Percentiles rank a stretch among this genome's conserved stretches.
phyloP scores from a whole-genome alignment of 1,139 yeast genomes.

The Pichiaceae sp. region DNA sequence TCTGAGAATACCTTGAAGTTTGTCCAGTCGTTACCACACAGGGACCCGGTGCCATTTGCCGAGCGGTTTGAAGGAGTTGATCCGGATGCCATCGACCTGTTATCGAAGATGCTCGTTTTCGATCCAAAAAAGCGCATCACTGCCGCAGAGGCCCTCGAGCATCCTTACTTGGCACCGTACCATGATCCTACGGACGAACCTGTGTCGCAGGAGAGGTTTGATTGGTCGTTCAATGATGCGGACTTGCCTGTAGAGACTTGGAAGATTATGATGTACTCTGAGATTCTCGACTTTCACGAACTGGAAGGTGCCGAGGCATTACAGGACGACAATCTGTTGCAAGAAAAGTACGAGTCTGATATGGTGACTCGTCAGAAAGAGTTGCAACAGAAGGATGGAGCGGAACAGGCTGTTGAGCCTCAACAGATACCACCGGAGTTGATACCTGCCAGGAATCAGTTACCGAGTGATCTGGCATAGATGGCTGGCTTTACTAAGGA shows the following conservation, averaged over 20 bases:
- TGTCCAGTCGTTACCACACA: slow-evolving; percentile 86
- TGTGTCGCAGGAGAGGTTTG: slow-evolving; percentile 83
- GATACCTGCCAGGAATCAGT: not conserved
- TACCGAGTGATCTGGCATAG: not conserved
- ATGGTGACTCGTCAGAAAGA: slow-evolving; percentile 20
- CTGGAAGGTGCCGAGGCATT: slow-evolving; percentile 34
- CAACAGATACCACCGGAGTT: slow-evolving; percentile 7
- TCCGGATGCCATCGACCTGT: slow-evolving; percentile 83
- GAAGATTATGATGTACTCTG: slow-evolving; percentile 99
- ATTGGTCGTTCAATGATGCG: slow-evolving; percentile 98
- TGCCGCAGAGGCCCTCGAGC: slow-evolving; percentile 83
- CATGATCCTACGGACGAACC: slow-evolving; percentile 99
- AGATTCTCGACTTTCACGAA: slow-evolving; percentile 90
- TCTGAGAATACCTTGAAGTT: slow-evolving; percentile 91
- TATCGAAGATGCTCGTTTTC: slow-evolving; percentile 85
- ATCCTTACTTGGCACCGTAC: slow-evolving; percentile 92
- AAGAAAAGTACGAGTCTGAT: slow-evolving; percentile 17
- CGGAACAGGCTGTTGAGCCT: slow-evolving; percentile 5
- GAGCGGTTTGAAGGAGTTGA: slow-evolving; percentile 83
- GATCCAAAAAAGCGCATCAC: slow-evolving; percentile 92
- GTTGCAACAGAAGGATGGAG: slow-evolving; percentile 8
- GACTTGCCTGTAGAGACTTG: slow-evolving; percentile 96
- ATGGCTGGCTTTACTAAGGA: too few species aligned
- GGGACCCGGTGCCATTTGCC: slow-evolving; percentile 83
- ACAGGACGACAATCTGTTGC: slow-evolving; percentile 14